Conservation (phyloP, 2,329 filamentous ascomycete genomes). For the Epichloe brachyelytri region DNA sequence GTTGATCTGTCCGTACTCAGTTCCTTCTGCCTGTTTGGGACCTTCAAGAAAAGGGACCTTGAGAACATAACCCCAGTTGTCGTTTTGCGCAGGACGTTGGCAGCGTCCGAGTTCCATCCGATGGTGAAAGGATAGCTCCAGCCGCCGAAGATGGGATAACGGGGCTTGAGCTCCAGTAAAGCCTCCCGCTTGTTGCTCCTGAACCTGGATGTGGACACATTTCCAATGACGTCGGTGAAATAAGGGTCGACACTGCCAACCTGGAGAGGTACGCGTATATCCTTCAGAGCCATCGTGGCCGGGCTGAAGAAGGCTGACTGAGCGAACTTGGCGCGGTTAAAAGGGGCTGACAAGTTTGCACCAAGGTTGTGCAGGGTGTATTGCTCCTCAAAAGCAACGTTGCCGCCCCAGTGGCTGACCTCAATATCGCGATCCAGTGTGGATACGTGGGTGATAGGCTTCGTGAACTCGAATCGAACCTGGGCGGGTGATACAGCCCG, state of each 20-base stretch:
- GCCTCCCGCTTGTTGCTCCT: constrained; percentile 64
- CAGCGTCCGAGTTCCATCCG: constrained; percentile 84
- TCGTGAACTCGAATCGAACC: constrained; percentile 91
- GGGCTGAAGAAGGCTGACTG: constrained; percentile 63
- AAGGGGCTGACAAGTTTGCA: constrained; percentile 60
- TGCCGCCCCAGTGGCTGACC: constrained; percentile 96
- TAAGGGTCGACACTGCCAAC: constrained; percentile 77
- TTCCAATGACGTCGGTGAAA: constrained; percentile 92
- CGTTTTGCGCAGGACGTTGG: constrained; percentile 58
- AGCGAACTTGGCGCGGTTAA: constrained; percentile 67
- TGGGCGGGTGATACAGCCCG: constrained; percentile 55
- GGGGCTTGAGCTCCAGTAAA: constrained; percentile 79
- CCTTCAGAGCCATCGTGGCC: constrained; percentile 65
- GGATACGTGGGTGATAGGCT: constrained; percentile 70
- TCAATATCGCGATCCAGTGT: constrained; percentile 82
- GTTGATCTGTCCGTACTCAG: constrained; percentile 72
- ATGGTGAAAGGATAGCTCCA: constrained; percentile 98
- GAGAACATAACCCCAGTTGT: constrained; percentile 64
- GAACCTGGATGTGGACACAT: constrained; percentile 89
- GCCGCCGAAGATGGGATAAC: constrained; percentile 91
- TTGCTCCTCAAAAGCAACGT: constrained; percentile 86
- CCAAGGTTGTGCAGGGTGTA: constrained; percentile 82
- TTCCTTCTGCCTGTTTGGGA: constrained; percentile 70
- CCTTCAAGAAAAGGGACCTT: constrained; percentile 91
- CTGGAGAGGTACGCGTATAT: constrained; percentile 66